Base-by-base conservation (phyloP, 495 filamentous ascomycete species). In the Rhypophila decipiens region DNA sequence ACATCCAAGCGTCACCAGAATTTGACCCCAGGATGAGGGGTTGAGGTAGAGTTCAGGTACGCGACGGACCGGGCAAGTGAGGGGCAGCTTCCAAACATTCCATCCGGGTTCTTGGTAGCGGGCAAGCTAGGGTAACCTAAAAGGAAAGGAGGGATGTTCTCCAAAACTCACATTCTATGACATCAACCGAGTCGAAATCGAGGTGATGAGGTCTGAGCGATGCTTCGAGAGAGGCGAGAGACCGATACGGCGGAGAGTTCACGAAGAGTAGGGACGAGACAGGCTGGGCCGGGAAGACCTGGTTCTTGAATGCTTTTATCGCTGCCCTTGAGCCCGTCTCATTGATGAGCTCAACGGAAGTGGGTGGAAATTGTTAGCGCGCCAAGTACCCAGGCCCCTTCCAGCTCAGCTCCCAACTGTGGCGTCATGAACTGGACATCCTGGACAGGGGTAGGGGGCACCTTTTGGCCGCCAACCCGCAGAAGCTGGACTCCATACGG, bases 251-350 rank as follows among this genome's bases (percentile, higher is more conserved):
- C n/a, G 29, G 17, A 36, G 17, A 37, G 35, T 19, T 35, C 33
- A 11, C 12, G 19, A 23, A 22, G 18, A 12, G 15, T 20, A 20
- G n/a, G 29, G 27, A 11, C 22, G 13, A 33, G 35, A 37, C 35
- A 15, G 35, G 12, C 35, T 37, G 5, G 35, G 36, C 35, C 45
- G 47, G 47, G 17, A 31, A 15, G 38, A 22, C 19, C 27, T 41
- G 47, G 43, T 36, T 47, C 38, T 55, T 51, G 50, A 51, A 55
- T 59, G 55, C 50, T 53, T 61, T 61, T 58, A 53, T 56, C 51
- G 39, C 50, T 11, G 39, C 44, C 40, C 31, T 18, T 24, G 39
- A 39, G 42, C 43, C 39, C 38, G 24, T 35, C 48, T 24, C 37
- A 38, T 39, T 52, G 23, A 5, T 11, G 12, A 12, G 13, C 10